A percentile compares a stretch with the other conserved stretches of the same genome.
These are phyloP conservation scores for Huntiella decipiens DNA, from an alignment of 2,329 filamentous ascomycete genomes.

Conservation along the genomic window DNA sequence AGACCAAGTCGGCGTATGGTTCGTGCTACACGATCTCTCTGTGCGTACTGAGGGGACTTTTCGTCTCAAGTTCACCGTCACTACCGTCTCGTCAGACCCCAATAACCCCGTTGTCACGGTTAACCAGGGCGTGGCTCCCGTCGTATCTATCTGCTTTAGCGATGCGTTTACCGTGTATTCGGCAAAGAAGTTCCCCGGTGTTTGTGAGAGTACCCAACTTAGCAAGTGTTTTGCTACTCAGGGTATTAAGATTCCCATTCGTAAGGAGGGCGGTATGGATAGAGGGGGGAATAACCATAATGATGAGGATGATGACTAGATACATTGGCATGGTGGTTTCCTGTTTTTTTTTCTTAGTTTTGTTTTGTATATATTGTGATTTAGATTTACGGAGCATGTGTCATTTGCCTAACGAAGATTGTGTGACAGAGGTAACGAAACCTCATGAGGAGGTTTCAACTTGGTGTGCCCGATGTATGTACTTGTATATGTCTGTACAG, in stretches of 20 bases:
- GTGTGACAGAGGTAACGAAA: too few species aligned
- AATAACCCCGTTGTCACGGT: slow-evolving; percentile 27
- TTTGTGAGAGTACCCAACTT: slow-evolving; percentile 78
- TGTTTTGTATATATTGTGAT: too few species aligned
- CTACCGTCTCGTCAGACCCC: slow-evolving; percentile 43
- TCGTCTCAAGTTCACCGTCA: slow-evolving; percentile 55
- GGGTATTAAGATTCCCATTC: slow-evolving; percentile 90
- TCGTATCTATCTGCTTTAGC: slow-evolving; percentile 72
- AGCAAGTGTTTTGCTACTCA: slow-evolving; percentile 88
- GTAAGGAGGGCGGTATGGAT: slow-evolving; percentile 51
- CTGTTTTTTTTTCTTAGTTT: too few species aligned
- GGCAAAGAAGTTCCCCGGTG: slow-evolving; percentile 94
- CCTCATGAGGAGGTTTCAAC: too few species aligned
- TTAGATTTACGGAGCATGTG: too few species aligned
- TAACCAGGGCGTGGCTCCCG: slow-evolving; percentile 58
- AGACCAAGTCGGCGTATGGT: slow-evolving; percentile 82
- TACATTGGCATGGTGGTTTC: too few species aligned
- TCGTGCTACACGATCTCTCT: slow-evolving; percentile 85
- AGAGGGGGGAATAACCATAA: slow-evolving; percentile 21
- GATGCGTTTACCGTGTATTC: slow-evolving; percentile 86
- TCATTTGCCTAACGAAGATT: too few species aligned
- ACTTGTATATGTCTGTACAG: too few species aligned
- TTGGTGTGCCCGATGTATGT: too few species aligned
- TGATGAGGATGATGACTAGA: slow-evolving; percentile 28
- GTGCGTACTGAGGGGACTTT: slow-evolving; percentile 86